Base-by-base conservation (phyloP, 2,329 filamentous ascomycete species). In the Xylariales sp. region DNA sequence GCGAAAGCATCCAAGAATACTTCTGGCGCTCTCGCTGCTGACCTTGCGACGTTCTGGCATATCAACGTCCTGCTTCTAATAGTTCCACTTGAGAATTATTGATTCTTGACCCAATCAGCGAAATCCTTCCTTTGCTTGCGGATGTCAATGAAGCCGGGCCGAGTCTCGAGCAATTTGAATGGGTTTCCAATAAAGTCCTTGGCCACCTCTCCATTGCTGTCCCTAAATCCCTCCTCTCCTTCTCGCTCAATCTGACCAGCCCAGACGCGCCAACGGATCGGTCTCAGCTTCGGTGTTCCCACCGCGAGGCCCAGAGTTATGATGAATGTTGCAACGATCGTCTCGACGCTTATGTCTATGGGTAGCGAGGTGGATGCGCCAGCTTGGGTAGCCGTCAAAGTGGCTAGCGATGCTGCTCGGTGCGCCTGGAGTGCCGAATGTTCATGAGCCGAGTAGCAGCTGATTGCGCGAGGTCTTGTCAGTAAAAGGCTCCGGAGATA, bases 401-500 rank as follows among this genome's bases (percentile, higher is more conserved):
- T 66, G 31, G 69, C 60, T 40, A 71, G 63, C 24, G 71, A 70
- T 38, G 73, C 69, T 39, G 63, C 60, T 40, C 67, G 65, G 51
- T 73, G 72, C 42, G 82, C 77, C 52, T 82, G 79, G 37, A 95
- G 77, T 16, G 82, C 74, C 5, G 88, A 85, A 68, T 95, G 87
- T 68, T 98, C 93, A 65, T 95, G 86, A 34, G 90, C 89, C 38
- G 93, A 98, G 68, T 97, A 98, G 68, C 90, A 94, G 49, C 93
- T 98, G 40, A 22, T 10, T 27, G 24, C 24, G 8, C 8, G 12
- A 27, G 9, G 31, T n/a, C 18, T 41, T 37, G 35, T 43, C 37
- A 43, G 39, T 22, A 7, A 32, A 14, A 12, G 20, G 24, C 15
- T 15, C 25, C 18, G 12, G 15, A 24, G 18, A 12, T 33, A 32